Percentiles rank a stretch among this genome's conserved stretches.
Evolutionary conservation across 345 rosid species (phyloP).

Genomic region (Citrus medica): DNA sequence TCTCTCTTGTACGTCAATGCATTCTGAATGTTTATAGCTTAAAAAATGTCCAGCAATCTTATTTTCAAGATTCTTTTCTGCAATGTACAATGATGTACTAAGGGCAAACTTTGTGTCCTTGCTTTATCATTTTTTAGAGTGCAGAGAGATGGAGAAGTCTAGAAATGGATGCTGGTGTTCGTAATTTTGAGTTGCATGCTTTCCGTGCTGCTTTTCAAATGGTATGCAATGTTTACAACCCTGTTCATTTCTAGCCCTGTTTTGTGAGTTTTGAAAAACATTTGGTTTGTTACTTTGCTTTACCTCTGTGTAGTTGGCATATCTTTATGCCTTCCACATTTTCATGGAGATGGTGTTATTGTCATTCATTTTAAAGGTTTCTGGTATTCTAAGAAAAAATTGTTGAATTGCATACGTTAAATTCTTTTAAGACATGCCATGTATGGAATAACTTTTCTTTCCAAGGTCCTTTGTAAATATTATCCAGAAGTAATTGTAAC

Average conservation of each 20-base stretch:
- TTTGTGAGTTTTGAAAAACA: background rate
- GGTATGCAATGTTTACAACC: slow-evolving; percentile 36
- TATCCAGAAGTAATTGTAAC: slow-evolving; percentile 56
- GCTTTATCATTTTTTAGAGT: slow-evolving; percentile 47
- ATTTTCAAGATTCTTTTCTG: background rate
- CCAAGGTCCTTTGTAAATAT: slow-evolving; percentile 69
- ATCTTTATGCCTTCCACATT: background rate
- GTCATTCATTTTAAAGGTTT: background rate
- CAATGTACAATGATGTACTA: background rate
- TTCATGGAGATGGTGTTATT: background rate
- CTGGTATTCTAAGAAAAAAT: background rate
- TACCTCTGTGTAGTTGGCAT: background rate
- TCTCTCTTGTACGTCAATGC: background rate
- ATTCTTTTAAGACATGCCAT: background rate
- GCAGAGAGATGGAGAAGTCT: slow-evolving; percentile 90
- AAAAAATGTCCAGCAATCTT: background rate
- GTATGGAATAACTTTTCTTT: slow-evolving; percentile 17
- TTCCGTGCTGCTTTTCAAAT: slow-evolving; percentile 92
- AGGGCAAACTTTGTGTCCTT: background rate
- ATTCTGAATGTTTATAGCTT: background rate
- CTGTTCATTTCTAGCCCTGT: background rate
- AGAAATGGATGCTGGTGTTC: slow-evolving; percentile 65
- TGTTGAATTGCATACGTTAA: background rate
- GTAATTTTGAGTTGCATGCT: slow-evolving; percentile 86
- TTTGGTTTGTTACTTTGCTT: background rate